A percentile compares a stretch with the other conserved stretches of the same genome.
phyloP scores from a whole-genome alignment of 805 yeast genomes.

The Yarrowia divulgata region DNA sequence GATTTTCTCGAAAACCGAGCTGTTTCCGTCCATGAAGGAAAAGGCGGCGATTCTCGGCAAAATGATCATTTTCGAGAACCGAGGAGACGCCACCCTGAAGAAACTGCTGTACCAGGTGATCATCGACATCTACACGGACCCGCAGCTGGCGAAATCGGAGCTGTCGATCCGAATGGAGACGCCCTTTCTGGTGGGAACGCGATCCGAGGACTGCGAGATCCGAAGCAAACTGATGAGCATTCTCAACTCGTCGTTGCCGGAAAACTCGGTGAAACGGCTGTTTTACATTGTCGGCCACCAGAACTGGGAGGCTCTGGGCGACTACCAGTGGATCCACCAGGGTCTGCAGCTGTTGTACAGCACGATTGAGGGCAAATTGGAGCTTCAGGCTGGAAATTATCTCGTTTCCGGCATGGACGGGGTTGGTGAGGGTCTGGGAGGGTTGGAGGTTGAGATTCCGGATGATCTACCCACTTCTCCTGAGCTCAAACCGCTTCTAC shows the following conservation, averaged over 20 bases:
- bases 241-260: slow-evolving; percentile 77
- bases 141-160: slow-evolving; percentile 79
- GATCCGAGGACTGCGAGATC: slow-evolving; percentile 75
- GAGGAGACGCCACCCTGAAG: slow-evolving; percentile 82
- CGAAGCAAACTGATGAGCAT: slow-evolving; percentile 81
- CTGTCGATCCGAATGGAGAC: slow-evolving; percentile 95
- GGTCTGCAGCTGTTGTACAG: slow-evolving; percentile 88
- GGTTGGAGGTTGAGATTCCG: slow-evolving; percentile 42
- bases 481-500: slow-evolving; percentile 49
- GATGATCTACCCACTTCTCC: slow-evolving; percentile 45
- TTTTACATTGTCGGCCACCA: slow-evolving; percentile 92
- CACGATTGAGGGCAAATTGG: slow-evolving; percentile 63
- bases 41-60: slow-evolving; percentile 92
- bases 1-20: slow-evolving; percentile 83
- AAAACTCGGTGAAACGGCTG: slow-evolving; percentile 76
- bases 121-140: slow-evolving; percentile 84
- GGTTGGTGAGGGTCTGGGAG: slow-evolving; percentile 45
- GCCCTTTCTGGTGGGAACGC: slow-evolving; percentile 92
- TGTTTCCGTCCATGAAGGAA: slow-evolving; percentile 94
- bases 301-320: slow-evolving; percentile 95
- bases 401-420: slow-evolving; percentile 48
- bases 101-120: slow-evolving; percentile 84
- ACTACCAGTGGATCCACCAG: slow-evolving; percentile 93
- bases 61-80: slow-evolving; percentile 89
- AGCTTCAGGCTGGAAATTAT: slow-evolving; percentile 56